Evolutionary conservation across 225 moss, liverwort and hornwort genomes (phyloP).

Genomic region (Marchantia paleacea): DNA sequence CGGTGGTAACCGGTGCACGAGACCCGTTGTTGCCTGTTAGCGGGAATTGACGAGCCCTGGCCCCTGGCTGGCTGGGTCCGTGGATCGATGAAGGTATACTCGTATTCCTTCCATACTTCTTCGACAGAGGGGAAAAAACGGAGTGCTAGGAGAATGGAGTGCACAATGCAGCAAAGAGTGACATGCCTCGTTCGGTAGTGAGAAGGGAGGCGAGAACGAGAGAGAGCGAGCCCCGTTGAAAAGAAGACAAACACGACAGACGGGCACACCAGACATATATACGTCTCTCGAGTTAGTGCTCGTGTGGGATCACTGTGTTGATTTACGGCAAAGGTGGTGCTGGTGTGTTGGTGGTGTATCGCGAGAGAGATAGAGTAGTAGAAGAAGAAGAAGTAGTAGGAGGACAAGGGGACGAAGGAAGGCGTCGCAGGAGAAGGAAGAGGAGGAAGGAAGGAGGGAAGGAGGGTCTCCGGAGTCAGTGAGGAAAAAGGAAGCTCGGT

Average conservation of each 20-base stretch:
- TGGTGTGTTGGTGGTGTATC: background rate
- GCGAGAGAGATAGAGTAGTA: background rate
- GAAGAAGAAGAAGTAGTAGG: background rate
- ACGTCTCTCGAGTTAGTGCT: constrained; percentile 6
- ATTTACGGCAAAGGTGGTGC: constrained; percentile 5
- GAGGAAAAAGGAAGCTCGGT: constrained; percentile 20
- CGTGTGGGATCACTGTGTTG: constrained; percentile 8
- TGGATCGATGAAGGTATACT: background rate
- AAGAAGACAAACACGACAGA: constrained; percentile 14
- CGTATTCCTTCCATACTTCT: background rate
- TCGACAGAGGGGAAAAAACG: background rate
- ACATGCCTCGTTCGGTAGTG: constrained; percentile 1
- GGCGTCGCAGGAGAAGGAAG: background rate
- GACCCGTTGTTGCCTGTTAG: background rate
- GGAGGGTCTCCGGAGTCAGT: background rate
- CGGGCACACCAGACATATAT: constrained; percentile 1
- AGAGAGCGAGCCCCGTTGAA: constrained; percentile 13
- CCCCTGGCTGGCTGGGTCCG: background rate
- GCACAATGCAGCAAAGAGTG: background rate
- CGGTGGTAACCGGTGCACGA: background rate
- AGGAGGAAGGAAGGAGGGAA: background rate
- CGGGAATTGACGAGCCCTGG: background rate
- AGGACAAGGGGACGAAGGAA: background rate
- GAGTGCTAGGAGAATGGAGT: background rate
- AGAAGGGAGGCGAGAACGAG: background rate